Percentiles rank a stretch among this genome's conserved stretches.
These are phyloP conservation scores for Dimocarpus longan DNA, from an alignment of 345 rosid species.

Conservation along the genomic window DNA sequence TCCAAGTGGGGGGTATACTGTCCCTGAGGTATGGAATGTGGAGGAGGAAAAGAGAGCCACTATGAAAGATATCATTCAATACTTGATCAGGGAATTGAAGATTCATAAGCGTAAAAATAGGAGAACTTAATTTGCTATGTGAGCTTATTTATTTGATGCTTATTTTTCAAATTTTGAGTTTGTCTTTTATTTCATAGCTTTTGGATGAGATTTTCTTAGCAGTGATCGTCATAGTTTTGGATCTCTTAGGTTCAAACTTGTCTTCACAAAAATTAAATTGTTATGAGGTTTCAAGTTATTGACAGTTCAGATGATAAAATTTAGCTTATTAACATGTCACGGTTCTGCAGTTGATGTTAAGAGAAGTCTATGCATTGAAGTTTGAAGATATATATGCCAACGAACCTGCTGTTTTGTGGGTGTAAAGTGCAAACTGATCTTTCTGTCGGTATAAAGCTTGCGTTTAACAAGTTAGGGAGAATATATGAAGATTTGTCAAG, in stretches of 20 bases:
- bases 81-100: slow-evolving; percentile 29
- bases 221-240: no score
- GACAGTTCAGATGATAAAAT: not conserved
- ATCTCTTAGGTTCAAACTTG: no score
- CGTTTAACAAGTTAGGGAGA: not conserved
- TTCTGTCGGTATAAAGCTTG: no score
- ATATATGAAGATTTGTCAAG: no score
- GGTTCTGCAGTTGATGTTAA: not conserved
- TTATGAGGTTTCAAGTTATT: not conserved
- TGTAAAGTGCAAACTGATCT: not conserved
- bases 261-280: no score
- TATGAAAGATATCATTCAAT: slow-evolving; percentile 30
- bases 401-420: not conserved
- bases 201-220: no score
- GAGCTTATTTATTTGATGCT: not conserved
- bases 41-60: slow-evolving; percentile 34
- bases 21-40: slow-evolving; percentile 34
- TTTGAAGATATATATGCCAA: not conserved
- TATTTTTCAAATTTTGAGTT: not conserved
- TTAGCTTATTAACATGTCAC: not conserved
- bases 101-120: slow-evolving; percentile 24
- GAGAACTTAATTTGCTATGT: not conserved
- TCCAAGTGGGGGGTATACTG: slow-evolving; percentile 28
- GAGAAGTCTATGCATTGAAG: not conserved
- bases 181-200: not conserved